Conservation (phyloP, 1,284 basidiomycete genomes). For the Coniferiporia sulphurascens region DNA sequence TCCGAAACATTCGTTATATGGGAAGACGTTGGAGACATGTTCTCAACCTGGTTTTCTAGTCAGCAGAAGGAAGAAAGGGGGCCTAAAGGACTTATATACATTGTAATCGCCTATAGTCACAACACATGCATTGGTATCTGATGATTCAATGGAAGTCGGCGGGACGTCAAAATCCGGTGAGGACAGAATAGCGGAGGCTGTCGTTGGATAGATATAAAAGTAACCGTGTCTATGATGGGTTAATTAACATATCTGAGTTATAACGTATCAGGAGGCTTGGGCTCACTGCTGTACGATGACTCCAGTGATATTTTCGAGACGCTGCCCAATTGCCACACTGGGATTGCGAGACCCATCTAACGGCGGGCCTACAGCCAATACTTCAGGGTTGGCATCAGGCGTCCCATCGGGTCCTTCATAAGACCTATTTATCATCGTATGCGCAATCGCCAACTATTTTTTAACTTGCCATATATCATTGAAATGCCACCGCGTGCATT, state of each 20-base stretch:
- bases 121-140: conserved; percentile 35
- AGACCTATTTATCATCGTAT: conserved; percentile 29
- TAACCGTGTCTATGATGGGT: conserved; percentile 39
- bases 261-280: conserved; percentile 23
- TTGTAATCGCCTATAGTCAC: conserved; percentile 63
- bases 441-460: no score
- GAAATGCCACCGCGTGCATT: conserved; percentile 56
- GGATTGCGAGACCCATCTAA: conserved; percentile 55
- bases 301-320: conserved; percentile 50
- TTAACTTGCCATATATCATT: conserved; percentile 38
- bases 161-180: conserved; percentile 32
- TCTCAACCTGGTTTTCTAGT: conserved; percentile 42
- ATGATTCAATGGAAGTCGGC: conserved; percentile 36
- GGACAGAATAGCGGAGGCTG: conserved; percentile 44
- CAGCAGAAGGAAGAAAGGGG: background rate
- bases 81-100: conserved; percentile 26
- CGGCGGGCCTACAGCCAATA: conserved; percentile 47
- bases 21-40: conserved; percentile 51
- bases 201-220: conserved; percentile 52
- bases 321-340: conserved; percentile 41
- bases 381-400: conserved; percentile 56
- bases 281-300: conserved; percentile 47
- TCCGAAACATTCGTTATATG: conserved; percentile 34
- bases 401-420: conserved; percentile 48
- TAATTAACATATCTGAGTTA: no score